Evolutionary conservation across 371 early-diverging fungal species (phyloP).

Genomic region (Sporodiniella umbellata): DNA sequence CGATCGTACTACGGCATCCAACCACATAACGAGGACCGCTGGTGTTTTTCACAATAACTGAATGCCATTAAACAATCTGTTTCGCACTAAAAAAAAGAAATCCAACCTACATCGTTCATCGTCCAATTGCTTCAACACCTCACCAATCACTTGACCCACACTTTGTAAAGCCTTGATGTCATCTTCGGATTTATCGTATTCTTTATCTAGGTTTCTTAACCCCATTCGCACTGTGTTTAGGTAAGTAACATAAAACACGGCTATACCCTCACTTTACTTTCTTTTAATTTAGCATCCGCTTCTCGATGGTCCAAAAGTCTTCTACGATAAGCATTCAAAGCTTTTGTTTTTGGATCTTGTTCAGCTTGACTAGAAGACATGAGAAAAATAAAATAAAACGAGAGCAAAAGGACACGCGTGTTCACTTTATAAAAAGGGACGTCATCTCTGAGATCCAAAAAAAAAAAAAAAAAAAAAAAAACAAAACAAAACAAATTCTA

Average conservation of each 20-base stretch:
- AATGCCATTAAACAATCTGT: neutral
- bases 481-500: neutral
- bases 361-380: slow-evolving; percentile 36
- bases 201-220: slow-evolving; percentile 79
- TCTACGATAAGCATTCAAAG: slow-evolving; percentile 82
- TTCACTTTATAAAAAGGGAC: slow-evolving; percentile 3
- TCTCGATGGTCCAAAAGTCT: slow-evolving; percentile 91
- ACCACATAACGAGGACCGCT: slow-evolving; percentile 99
- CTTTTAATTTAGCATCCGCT: slow-evolving; percentile 92
- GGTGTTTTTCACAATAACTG: slow-evolving; percentile 98
- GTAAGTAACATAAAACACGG: neutral
- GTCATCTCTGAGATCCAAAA: neutral
- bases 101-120: slow-evolving; percentile 87
- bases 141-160: slow-evolving; percentile 99
- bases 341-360: slow-evolving; percentile 57
- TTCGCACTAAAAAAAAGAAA: neutral
- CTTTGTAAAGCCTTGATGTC: slow-evolving; percentile 98
- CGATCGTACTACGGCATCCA: slow-evolving; percentile 94
- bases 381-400: slow-evolving; percentile 6
- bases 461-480: neutral
- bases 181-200: slow-evolving; percentile 95
- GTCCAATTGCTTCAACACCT: slow-evolving; percentile 97
- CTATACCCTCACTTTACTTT: slow-evolving; percentile 56
- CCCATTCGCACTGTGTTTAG: slow-evolving; percentile 78
- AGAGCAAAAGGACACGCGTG: neutral